phyloP scores from a whole-genome alignment of 73 alveolate species.

The Blepharisma japonicum region DNA sequence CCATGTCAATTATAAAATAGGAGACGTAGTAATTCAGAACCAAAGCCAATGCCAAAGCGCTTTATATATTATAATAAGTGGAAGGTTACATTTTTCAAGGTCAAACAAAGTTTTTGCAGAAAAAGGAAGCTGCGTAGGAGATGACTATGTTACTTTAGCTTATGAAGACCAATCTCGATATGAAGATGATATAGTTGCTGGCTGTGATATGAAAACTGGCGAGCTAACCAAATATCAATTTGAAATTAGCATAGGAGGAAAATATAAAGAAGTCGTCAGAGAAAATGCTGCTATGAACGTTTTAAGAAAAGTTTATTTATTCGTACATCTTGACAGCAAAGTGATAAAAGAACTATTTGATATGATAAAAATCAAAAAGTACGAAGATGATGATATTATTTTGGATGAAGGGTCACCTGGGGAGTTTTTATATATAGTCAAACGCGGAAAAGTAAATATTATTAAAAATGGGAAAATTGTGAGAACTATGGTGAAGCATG shows the following conservation, averaged over 20 bases:
- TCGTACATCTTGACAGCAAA: background rate
- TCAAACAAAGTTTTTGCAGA: slow-evolving; percentile 1
- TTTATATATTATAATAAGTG: slow-evolving; percentile 25
- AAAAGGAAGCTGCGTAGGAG: slow-evolving; percentile 28
- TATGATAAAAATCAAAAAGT: background rate
- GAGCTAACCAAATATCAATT: slow-evolving; percentile 21
- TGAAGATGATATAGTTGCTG: slow-evolving; percentile 37
- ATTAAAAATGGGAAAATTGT: slow-evolving; percentile 41
- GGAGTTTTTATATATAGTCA: slow-evolving; percentile 49
- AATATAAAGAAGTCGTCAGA: slow-evolving; percentile 20
- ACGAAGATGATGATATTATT: slow-evolving; percentile 38
- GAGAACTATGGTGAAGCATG: slow-evolving; percentile 46
- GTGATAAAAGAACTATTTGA: background rate
- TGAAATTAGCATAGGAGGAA: slow-evolving; percentile 31
- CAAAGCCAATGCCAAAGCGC: background rate
- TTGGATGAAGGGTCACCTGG: slow-evolving; percentile 53
- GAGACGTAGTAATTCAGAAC: slow-evolving; percentile 27
- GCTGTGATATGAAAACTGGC: slow-evolving; percentile 16
- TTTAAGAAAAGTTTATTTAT: slow-evolving; percentile 25
- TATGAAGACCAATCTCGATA: slow-evolving; percentile 11
- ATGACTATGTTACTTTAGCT: slow-evolving; percentile 2
- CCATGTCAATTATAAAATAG: slow-evolving; percentile 3
- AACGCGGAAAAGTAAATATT: slow-evolving; percentile 49
- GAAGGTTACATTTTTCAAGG: slow-evolving; percentile 18
- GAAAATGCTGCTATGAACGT: slow-evolving; percentile 30